These are phyloP conservation scores for Mycena chlorophos DNA, from an alignment of 768 basidiomycete species.

Conservation along the genomic window DNA sequence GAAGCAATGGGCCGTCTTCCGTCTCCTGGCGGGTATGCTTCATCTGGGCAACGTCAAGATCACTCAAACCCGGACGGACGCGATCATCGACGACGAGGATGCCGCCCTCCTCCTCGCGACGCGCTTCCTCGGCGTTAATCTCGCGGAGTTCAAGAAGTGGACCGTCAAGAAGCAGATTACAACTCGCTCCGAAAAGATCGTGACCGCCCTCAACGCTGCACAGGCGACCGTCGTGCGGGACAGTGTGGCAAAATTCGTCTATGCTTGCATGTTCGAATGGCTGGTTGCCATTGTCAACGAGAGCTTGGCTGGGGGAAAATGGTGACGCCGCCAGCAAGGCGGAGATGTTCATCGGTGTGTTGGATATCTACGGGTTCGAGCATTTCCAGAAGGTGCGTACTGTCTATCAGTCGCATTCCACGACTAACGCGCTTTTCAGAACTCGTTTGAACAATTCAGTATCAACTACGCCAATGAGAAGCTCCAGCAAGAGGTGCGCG, in stretches of 20 bases:
- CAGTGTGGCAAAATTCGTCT: slow-evolving; percentile 97
- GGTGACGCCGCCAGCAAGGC: slow-evolving; percentile 87
- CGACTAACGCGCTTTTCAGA: slow-evolving; percentile 40
- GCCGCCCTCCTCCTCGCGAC: slow-evolving; percentile 78
- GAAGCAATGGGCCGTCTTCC: slow-evolving; percentile 98
- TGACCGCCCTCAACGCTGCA: slow-evolving; percentile 78
- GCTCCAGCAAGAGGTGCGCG: slow-evolving; percentile 92
- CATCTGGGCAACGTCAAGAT: slow-evolving; percentile 99
- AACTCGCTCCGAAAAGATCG: slow-evolving; percentile 93
- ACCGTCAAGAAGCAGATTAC: slow-evolving; percentile 96
- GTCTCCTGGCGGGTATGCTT: slow-evolving; percentile 86
- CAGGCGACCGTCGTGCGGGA: slow-evolving; percentile 95
- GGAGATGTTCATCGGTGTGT: slow-evolving; percentile 98
- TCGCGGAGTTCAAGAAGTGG: slow-evolving; percentile 98
- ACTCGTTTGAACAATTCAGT: slow-evolving; percentile 96
- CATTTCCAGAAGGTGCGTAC: slow-evolving; percentile 85
- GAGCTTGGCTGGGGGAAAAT: slow-evolving; percentile 90
- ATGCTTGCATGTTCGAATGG: slow-evolving; percentile 99
- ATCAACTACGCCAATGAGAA: slow-evolving; percentile 99
- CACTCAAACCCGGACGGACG: slow-evolving; percentile 76
- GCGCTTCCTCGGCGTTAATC: slow-evolving; percentile 84
- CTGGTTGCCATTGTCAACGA: slow-evolving; percentile 97
- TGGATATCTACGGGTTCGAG: slow-evolving; percentile 98
- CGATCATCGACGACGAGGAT: slow-evolving; percentile 82
- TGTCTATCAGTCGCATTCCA: not conserved